Conservation (phyloP, 768 basidiomycete genomes). For the Ramaria sp. region DNA sequence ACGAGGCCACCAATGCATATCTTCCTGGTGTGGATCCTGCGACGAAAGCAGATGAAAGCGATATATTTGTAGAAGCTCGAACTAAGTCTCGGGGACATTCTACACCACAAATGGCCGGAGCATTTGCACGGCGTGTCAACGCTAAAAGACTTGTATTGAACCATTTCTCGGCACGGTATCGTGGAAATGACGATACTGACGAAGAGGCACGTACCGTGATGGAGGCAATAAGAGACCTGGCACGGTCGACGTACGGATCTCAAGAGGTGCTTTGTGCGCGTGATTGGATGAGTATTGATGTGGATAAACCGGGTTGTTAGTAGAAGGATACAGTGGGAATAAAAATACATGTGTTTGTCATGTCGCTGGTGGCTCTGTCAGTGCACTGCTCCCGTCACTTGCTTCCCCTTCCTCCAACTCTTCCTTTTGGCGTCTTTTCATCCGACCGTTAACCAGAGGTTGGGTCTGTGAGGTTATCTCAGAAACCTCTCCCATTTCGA, state of each 20-base stretch:
- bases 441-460: constrained; percentile 21
- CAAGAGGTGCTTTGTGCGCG: constrained; percentile 58
- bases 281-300: constrained; percentile 63
- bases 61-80: constrained; percentile 11
- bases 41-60: constrained; percentile 10
- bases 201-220: constrained; percentile 43
- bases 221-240: constrained; percentile 49
- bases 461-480: constrained; percentile 43
- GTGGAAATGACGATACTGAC: constrained; percentile 47
- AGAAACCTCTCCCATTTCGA: constrained; percentile 88
- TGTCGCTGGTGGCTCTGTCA: constrained; percentile 66
- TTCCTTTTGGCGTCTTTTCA: constrained; percentile 48
- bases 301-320: constrained; percentile 25
- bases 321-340: constrained; percentile 12
- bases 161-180: constrained; percentile 39
- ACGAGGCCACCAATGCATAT: constrained; percentile 23
- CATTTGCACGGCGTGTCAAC: constrained; percentile 15
- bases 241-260: constrained; percentile 36
- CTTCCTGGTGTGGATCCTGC: constrained; percentile 16
- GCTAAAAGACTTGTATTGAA: constrained; percentile 19
- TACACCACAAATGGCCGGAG: constrained; percentile 20
- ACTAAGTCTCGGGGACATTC: constrained; percentile 20
- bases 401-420: constrained; percentile 84
- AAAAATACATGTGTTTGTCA: constrained; percentile 15
- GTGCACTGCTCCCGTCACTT: constrained; percentile 65